These are phyloP conservation scores for Alternaria ethzedia DNA, from an alignment of 2,329 filamentous ascomycete species.

Conservation along the genomic window DNA sequence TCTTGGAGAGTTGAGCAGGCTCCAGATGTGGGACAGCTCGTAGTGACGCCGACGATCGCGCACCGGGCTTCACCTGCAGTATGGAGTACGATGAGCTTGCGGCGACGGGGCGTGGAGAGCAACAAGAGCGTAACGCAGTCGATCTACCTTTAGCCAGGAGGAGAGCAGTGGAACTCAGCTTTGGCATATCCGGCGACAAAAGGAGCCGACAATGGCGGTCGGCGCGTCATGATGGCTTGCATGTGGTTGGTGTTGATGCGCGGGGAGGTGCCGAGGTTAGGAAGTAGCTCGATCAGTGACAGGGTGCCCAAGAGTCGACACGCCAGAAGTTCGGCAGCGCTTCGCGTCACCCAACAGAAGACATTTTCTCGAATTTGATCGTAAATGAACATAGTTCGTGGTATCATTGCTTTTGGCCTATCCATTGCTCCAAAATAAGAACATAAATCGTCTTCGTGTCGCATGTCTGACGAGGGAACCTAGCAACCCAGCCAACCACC, in stretches of 20 bases:
- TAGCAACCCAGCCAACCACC: constrained; percentile 8
- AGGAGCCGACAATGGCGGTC: constrained; percentile 11
- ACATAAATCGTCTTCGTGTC: constrained; percentile 32
- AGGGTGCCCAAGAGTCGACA: not conserved
- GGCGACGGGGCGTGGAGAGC: not conserved
- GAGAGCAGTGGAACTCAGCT: constrained; percentile 15
- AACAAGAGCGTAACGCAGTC: not conserved
- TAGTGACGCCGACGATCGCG: not conserved
- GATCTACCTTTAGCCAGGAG: constrained; percentile 13
- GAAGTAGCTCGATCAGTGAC: constrained; percentile 8
- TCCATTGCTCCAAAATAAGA: constrained; percentile 27
- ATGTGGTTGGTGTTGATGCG: constrained; percentile 24
- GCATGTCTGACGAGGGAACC: constrained; percentile 23
- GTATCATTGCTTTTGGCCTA: constrained; percentile 48
- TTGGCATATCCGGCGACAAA: constrained; percentile 35
- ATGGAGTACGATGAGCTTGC: not conserved
- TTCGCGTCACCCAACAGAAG: not conserved
- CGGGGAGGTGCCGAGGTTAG: constrained; percentile 46
- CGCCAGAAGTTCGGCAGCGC: constrained; percentile 4
- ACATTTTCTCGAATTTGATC: not conserved
- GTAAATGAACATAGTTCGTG: constrained; percentile 29
- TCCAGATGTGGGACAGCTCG: not conserved
- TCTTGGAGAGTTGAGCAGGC: not conserved
- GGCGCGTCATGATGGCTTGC: constrained; percentile 28
- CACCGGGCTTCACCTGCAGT: not conserved